Percentiles rank a stretch among this genome's conserved stretches.
These are phyloP conservation scores for Boletus rubropictus DNA, from an alignment of 768 basidiomycete genomes.

Conservation along the genomic window DNA sequence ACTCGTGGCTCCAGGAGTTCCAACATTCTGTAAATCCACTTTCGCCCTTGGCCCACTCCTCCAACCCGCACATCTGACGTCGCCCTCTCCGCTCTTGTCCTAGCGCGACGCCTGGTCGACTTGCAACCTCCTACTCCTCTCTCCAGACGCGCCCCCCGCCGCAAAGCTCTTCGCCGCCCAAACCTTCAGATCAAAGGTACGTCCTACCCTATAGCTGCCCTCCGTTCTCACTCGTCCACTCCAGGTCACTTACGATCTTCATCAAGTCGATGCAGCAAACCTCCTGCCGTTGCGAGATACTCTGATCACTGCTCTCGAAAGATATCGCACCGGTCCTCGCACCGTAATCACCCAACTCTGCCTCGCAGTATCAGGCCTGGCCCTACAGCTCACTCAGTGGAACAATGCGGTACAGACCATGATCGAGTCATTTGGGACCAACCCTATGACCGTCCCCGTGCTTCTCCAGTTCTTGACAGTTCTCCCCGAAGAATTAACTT, in stretches of 20 bases:
- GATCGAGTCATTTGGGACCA: slow-evolving; percentile 80
- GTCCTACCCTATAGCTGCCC: slow-evolving; percentile 22
- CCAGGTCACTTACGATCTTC: slow-evolving; percentile 92
- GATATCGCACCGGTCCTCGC: slow-evolving; percentile 70
- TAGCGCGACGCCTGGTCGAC: slow-evolving; percentile 97
- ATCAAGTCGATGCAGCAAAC: slow-evolving; percentile 73
- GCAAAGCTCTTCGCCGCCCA: slow-evolving; percentile 95
- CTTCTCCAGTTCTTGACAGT: slow-evolving; percentile 86
- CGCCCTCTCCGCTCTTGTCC: slow-evolving; percentile 39
- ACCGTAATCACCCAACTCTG: slow-evolving; percentile 86
- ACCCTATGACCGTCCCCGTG: slow-evolving; percentile 76
- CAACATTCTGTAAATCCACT: slow-evolving; percentile 95
- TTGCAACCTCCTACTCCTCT: slow-evolving; percentile 85
- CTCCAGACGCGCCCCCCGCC: slow-evolving; percentile 67
- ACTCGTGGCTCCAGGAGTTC: slow-evolving; percentile 95
- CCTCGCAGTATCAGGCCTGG: slow-evolving; percentile 83
- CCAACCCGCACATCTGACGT: slow-evolving; percentile 62
- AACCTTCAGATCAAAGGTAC: slow-evolving; percentile 90
- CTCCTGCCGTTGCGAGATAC: slow-evolving; percentile 83
- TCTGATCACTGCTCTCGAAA: slow-evolving; percentile 67
- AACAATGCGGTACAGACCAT: slow-evolving; percentile 70
- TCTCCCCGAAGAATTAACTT: slow-evolving; percentile 82
- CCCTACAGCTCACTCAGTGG: slow-evolving; percentile 87
- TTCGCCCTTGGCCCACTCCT: slow-evolving; percentile 58
- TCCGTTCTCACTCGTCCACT: slow-evolving; percentile 30